Evolutionary conservation across 78 protist species (phyloP).

Genomic region (Dictyostelium firmibasis): DNA sequence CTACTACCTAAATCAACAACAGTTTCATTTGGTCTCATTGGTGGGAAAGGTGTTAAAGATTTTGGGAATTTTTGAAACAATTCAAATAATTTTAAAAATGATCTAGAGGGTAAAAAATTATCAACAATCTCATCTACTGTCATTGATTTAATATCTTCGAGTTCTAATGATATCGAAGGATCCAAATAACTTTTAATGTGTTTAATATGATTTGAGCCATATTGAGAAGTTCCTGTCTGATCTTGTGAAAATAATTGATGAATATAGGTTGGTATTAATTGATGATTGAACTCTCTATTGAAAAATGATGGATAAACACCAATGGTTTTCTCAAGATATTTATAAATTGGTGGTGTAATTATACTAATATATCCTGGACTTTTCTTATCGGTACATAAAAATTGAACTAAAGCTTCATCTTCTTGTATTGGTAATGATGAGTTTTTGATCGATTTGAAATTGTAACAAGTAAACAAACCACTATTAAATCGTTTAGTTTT

Average conservation of each 20-base stretch:
- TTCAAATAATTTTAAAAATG: constrained; percentile 30
- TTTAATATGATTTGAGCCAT: background rate
- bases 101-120: background rate
- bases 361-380: constrained; percentile 4
- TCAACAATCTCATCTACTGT: background rate
- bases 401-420: constrained; percentile 14
- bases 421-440: background rate
- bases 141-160: background rate
- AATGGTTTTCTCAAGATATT: background rate
- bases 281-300: background rate
- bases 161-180: background rate
- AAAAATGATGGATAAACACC: background rate
- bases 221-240: background rate
- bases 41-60: background rate
- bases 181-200: background rate
- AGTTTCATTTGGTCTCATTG: background rate
- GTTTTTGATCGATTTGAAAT: background rate
- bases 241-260: background rate
- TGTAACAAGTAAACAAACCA: background rate
- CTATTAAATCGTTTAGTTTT: background rate
- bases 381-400: background rate
- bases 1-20: constrained; percentile 33
- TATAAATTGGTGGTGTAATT: constrained; percentile 1
- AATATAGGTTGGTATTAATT: background rate
- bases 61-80: background rate